phyloP scores from a whole-genome alignment of 441 rosid species.

The Rhodomyrtus psidioides region DNA sequence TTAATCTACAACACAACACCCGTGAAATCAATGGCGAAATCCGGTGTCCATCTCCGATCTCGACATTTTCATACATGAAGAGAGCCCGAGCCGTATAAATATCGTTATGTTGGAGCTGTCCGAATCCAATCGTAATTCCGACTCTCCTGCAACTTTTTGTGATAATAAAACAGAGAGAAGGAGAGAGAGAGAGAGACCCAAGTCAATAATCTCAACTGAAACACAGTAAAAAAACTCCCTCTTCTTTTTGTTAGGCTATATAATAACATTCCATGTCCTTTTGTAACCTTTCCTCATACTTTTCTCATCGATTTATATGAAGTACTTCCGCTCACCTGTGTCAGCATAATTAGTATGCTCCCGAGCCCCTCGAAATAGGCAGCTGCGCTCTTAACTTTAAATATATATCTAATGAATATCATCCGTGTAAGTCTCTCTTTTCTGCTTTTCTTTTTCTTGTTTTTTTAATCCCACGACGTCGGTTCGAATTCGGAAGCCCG shows the following conservation, averaged over 20 bases:
- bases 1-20: neutral
- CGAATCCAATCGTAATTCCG: neutral
- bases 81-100: neutral
- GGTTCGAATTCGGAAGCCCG: neutral
- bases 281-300: no score
- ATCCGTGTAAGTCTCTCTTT: neutral
- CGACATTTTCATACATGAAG: neutral
- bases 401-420: neutral
- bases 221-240: neutral
- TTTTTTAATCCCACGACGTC: neutral
- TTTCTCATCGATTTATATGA: neutral
- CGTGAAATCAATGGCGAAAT: neutral
- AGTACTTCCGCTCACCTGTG: neutral
- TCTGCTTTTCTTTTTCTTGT: neutral
- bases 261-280: neutral
- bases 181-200: neutral
- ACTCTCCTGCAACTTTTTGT: neutral
- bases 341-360: neutral
- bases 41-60: neutral
- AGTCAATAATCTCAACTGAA: conserved; percentile 21
- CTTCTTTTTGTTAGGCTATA: neutral
- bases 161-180: neutral
- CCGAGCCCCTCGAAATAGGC: neutral
- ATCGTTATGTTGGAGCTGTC: neutral
- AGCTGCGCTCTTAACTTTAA: neutral